Conservation (phyloP, 1,139 yeast species). For the Protomyces arabidopsidicola region DNA sequence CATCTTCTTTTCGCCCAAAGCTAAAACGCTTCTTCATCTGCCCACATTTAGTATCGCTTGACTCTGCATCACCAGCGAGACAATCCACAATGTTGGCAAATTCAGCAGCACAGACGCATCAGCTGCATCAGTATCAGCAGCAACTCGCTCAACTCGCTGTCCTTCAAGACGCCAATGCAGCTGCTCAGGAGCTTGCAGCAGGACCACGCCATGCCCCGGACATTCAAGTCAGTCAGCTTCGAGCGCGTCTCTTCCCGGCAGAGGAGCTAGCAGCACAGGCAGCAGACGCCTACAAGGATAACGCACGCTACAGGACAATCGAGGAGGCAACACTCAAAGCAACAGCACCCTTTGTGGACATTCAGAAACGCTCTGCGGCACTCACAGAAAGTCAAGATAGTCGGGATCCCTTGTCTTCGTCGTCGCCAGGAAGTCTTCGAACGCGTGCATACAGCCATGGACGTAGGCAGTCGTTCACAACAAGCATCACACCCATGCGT, state of each 20-base stretch:
- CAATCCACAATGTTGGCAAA: neutral
- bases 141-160: neutral
- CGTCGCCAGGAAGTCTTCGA: neutral
- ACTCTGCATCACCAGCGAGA: too few relatives aligned
- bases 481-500: neutral
- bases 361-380: conserved; percentile 1
- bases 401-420: neutral
- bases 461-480: neutral
- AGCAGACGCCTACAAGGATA: conserved; percentile 1
- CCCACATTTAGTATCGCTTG: too few relatives aligned
- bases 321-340: conserved; percentile 19
- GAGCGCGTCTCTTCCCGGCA: neutral
- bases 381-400: neutral
- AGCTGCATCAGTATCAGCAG: neutral
- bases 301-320: conserved; percentile 11
- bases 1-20: too few relatives aligned
- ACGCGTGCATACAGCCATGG: conserved; percentile 4
- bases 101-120: neutral
- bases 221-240: neutral
- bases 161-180: neutral
- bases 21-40: too few relatives aligned
- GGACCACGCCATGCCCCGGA: neutral
- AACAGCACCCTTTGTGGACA: conserved; percentile 18
- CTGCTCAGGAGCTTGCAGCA: neutral
- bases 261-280: neutral